Evolutionary conservation across 805 yeast genomes (phyloP).

Genomic region (Pichia gijzeniarum): DNA sequence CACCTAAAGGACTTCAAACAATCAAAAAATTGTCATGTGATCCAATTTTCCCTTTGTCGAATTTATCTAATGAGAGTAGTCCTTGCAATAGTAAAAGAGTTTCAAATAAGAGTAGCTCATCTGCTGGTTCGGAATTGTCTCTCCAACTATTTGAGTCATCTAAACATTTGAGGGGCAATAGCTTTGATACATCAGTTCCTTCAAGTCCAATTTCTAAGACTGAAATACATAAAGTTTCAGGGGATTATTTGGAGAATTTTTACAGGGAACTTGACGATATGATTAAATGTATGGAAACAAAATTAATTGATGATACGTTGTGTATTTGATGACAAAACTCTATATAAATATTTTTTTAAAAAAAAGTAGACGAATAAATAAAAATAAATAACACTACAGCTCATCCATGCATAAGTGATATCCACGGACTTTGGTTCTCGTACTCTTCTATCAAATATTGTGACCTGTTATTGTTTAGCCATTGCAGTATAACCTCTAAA

Average conservation of each 20-base stretch:
- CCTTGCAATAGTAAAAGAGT: not conserved
- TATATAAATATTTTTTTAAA: not conserved
- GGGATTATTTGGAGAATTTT: constrained; percentile 3
- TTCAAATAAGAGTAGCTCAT: not conserved
- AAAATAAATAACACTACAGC: not conserved
- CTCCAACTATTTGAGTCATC: not conserved
- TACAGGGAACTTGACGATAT: constrained; percentile 13
- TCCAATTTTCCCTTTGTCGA: not conserved
- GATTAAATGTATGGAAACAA: constrained; percentile 14
- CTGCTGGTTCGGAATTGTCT: not conserved
- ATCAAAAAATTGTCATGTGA: not conserved
- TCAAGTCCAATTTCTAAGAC: not conserved
- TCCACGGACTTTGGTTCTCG: constrained; percentile 42
- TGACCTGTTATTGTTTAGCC: constrained; percentile 39
- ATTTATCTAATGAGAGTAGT: not conserved
- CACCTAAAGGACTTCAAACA: not conserved
- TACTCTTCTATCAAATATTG: constrained; percentile 36
- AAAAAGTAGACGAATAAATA: not conserved
- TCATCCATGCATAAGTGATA: constrained; percentile 12
- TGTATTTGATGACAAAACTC: constrained; percentile 10
- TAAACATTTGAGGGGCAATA: not conserved
- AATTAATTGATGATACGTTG: constrained; percentile 15
- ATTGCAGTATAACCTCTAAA: constrained; percentile 48
- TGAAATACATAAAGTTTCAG: not conserved
- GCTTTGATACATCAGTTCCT: not conserved